phyloP scores from a whole-genome alignment of 352 stramenopile species.

The Globisporangium alternatum region DNA sequence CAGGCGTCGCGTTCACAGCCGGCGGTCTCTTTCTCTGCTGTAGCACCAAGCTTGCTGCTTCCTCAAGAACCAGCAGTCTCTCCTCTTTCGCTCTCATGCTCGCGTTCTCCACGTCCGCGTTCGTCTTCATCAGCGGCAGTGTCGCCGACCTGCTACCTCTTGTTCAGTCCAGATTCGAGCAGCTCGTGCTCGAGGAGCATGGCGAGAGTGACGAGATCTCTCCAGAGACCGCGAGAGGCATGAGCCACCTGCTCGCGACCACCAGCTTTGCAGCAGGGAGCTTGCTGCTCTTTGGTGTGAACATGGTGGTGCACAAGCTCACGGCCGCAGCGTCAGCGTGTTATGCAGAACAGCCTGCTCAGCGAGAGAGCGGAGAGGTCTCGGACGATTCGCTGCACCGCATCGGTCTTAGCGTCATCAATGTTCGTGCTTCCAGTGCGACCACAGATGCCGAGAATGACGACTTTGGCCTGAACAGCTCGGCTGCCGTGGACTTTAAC shows the following conservation, averaged over 20 bases:
- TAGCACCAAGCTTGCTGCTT: neutral
- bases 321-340: neutral
- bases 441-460: neutral
- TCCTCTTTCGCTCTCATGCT: neutral
- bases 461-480: neutral
- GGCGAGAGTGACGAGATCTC: neutral
- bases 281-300: neutral
- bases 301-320: neutral
- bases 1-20: neutral
- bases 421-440: neutral
- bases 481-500: neutral
- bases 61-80: neutral
- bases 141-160: neutral
- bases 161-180: constrained; percentile 2
- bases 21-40: neutral
- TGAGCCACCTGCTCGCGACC: constrained; percentile 1
- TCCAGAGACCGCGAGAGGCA: neutral
- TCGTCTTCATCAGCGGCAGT: neutral
- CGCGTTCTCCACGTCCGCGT: neutral
- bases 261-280: neutral
- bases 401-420: neutral
- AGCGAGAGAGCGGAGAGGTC: neutral
- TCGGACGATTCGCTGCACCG: neutral
- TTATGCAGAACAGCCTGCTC: neutral
- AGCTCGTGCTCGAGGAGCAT: neutral